Evolutionary conservation across 192 early-diverging fungal genomes (phyloP).

Genomic region (Backusella westeae): DNA sequence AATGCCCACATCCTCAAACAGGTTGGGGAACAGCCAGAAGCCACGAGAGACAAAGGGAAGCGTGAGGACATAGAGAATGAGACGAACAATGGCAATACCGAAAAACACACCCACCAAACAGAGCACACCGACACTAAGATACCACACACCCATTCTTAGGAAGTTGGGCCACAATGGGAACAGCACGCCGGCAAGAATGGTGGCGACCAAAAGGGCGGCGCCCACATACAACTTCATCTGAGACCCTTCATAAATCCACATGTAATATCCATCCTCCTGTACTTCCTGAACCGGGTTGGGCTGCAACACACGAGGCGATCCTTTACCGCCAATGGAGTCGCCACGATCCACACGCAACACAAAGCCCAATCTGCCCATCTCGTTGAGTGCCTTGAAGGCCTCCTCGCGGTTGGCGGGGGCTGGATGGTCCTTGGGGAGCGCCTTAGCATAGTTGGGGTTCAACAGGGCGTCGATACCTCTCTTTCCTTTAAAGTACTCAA

Average conservation of each 20-base stretch:
- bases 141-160: conserved; percentile 86
- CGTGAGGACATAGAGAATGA: conserved; percentile 81
- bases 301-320: conserved; percentile 19
- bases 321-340: conserved; percentile 27
- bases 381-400: conserved; percentile 22
- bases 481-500: conserved; percentile 84
- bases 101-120: conserved; percentile 90
- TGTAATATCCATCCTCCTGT: conserved; percentile 81
- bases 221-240: conserved; percentile 76
- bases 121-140: conserved; percentile 78
- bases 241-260: conserved; percentile 92
- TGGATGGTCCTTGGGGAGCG: conserved; percentile 19
- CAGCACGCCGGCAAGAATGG: conserved; percentile 92
- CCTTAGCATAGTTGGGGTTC: conserved; percentile 23
- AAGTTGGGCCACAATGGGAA: conserved; percentile 94
- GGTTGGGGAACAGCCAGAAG: conserved; percentile 95
- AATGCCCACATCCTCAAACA: conserved; percentile 95
- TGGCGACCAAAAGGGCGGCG: conserved; percentile 71
- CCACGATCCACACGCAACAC: conserved; percentile 36
- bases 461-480: conserved; percentile 31
- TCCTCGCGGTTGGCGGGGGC: conserved; percentile 20
- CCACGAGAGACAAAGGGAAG: conserved; percentile 72
- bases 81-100: conserved; percentile 80
- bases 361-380: conserved; percentile 31
- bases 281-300: conserved; percentile 25